Evolutionary conservation across 2,329 filamentous ascomycete genomes (phyloP), one percentile per base, ranked within the genome.

Genomic region (Cercospora beticola): DNA sequence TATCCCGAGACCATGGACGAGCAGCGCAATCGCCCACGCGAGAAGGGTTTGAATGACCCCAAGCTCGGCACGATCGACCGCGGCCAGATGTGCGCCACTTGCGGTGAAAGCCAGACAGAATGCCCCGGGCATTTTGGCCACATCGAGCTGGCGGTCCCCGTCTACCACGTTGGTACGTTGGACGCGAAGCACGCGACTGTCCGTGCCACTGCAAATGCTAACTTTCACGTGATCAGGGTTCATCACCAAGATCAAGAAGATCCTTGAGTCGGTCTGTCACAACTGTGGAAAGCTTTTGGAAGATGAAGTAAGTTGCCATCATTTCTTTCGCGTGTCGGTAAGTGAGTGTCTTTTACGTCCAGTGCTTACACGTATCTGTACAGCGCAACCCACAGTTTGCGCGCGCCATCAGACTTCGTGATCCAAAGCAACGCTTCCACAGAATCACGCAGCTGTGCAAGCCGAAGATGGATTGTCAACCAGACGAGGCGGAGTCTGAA

Each of bases 1-100:
- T 98, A 97, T 79, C 94, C 95, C n/a, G 95, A 99, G 85, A 98
- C 95, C 30, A 97, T 99, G 95, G 95, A 99, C 79, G 95, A 99
- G 82, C 91, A 91, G 81, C 92, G 94, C 78, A 90, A 92, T 74
- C 92, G 92, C 80, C 95, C 95, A 72, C 93, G 95, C 75, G 91
- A 95, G 71, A 90, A 91, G 79, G 95, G 95, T 78, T 86, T 98
- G 74, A 98, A 98, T 80, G 95, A 99, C 79, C 94, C 95, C 73
- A 92, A 94, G 75, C 90, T 99, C 62, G 95, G 95, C 68, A 97
- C 95, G 61, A 97, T 99, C 80, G 96, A 99, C 81, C 90, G 95
- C 73, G 91, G 93, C 79, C 96, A 93, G 85, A 93, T 93, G 82
- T 99, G 95, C 84, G 94, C 92, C 78, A 98, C 96, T 60, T 99